Base-by-base conservation (phyloP, 2,329 filamentous ascomycete genomes). In the Trichoderma atroviride region DNA sequence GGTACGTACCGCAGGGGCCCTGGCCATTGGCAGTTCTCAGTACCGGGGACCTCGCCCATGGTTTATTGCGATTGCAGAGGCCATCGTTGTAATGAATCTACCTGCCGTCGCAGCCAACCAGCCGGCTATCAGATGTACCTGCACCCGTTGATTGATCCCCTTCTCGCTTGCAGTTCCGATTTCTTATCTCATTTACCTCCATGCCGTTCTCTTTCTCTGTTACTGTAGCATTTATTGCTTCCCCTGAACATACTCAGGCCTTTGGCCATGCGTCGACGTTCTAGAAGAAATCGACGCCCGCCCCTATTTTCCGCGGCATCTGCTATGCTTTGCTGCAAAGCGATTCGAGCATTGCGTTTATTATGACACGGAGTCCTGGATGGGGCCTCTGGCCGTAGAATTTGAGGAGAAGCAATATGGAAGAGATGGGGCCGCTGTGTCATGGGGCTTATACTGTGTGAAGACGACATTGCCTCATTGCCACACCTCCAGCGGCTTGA, bases 321-420 rank as follows among this genome's bases (percentile, higher is more conserved):
- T 67, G 13, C 37, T 13, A 16, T 27, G 13, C 35, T 43, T 31
- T 37, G 53, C 40, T 67, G 63, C 53, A 40, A 35, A 59, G 43
- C 43, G 55, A 67, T 40, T 13, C 53, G n/a, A 19, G 53, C 63
- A 24, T 35, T 56, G 31, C 35, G 31, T 56, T 52, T 59, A 37
- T 67, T 55, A 43, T 37, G 63, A 58, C n/a, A 59, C 63, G 55
- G 63, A 67, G 63, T 37, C 63, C 43, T 57, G 22, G 50, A 64
- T 35, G 50, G 50, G 40, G 61, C 43, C 55, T 22, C 31, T 35
- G n/a, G 56, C 33, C n/a, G 29, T 53, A 40, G 50, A 64, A 56
- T 52, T 22, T 29, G 63, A 67, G 63, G 55, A 66, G 55, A 66
- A 58, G 55, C 63, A 47, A 22, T 31, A 59, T 67, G 55, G 40